Evolutionary conservation across 164 flowering plant genomes (phyloP).

Genomic region (Buxus sempervirens): DNA sequence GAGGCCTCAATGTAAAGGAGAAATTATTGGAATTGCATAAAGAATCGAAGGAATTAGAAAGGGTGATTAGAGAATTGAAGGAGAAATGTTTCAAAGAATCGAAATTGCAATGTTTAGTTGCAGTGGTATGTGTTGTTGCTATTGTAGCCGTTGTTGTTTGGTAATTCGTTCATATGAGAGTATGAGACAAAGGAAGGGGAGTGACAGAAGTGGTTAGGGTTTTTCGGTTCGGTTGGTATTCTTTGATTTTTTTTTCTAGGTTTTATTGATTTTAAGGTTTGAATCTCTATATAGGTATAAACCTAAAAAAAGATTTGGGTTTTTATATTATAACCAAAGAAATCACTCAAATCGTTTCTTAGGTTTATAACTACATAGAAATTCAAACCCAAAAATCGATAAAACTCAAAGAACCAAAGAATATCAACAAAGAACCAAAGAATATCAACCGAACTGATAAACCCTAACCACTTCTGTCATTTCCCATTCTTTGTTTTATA

Average conservation of each 20-base stretch:
- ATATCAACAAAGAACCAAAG: neutral
- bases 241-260: neutral
- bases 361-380: no score
- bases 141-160: slow-evolving; percentile 18
- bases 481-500: slow-evolving; percentile 17
- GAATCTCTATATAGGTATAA: no score
- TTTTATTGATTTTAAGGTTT: neutral
- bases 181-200: slow-evolving; percentile 17
- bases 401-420: no score
- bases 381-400: no score
- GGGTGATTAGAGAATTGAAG: slow-evolving; percentile 26
- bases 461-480: slow-evolving; percentile 5
- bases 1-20: slow-evolving; percentile 16
- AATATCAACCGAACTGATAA: slow-evolving; percentile 1
- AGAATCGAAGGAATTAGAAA: slow-evolving; percentile 28
- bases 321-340: no score
- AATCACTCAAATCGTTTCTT: no score
- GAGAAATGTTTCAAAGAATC: slow-evolving; percentile 16
- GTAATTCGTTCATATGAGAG: slow-evolving; percentile 15
- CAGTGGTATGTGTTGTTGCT: slow-evolving; percentile 38
- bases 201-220: slow-evolving; percentile 5
- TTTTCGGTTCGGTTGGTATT: slow-evolving; percentile 2
- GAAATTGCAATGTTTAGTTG: slow-evolving; percentile 35
- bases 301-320: no score
- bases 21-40: slow-evolving; percentile 14